Evolutionary conservation across 108 stramenopile species (phyloP).

Genomic region (Stephanodiscus minutulus): DNA sequence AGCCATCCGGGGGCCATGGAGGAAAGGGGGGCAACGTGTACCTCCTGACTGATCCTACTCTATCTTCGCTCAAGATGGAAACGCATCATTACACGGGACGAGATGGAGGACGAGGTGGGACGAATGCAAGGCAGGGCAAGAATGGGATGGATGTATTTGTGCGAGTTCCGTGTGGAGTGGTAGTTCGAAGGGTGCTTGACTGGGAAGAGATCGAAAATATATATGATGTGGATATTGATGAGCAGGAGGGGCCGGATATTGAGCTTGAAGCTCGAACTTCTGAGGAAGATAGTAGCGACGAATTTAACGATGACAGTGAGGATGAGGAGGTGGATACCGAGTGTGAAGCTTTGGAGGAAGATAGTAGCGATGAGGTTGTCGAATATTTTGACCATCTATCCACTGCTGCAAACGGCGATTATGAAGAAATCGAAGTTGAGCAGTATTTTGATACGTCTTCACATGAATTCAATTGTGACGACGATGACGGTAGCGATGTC

Average conservation of each 20-base stretch:
- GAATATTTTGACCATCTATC: conserved; percentile 7
- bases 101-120: conserved; percentile 63
- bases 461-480: neutral
- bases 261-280: neutral
- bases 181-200: conserved; percentile 77
- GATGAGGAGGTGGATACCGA: conserved; percentile 8
- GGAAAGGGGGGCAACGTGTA: conserved; percentile 81
- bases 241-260: conserved; percentile 12
- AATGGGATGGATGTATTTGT: conserved; percentile 74
- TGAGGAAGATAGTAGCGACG: conserved; percentile 2
- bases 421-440: conserved; percentile 6
- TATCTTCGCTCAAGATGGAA: conserved; percentile 58
- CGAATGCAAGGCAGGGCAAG: conserved; percentile 59
- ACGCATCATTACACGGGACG: conserved; percentile 67
- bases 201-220: conserved; percentile 57
- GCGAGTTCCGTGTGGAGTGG: conserved; percentile 83
- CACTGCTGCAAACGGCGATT: conserved; percentile 7
- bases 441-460: neutral
- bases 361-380: conserved; percentile 35
- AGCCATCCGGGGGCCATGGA: conserved; percentile 85
- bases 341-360: conserved; percentile 11
- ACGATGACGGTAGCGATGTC: conserved; percentile 17
- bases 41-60: conserved; percentile 68
- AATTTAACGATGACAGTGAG: conserved; percentile 7
- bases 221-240: conserved; percentile 29